phyloP scores from a whole-genome alignment of 441 rosid genomes.

The Brassica balearica region DNA sequence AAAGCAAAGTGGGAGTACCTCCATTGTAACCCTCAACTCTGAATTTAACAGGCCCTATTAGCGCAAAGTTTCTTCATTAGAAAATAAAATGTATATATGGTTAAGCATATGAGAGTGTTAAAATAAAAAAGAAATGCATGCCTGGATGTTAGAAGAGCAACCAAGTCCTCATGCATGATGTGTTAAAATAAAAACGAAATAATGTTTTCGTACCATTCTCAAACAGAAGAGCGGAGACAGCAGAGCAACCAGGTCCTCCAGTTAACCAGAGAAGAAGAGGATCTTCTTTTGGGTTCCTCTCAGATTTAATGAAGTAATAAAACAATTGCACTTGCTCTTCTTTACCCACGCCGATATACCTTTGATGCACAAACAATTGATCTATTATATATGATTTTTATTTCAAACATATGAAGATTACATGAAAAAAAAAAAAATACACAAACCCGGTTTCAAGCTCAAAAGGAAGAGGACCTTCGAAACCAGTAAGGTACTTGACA shows the following conservation, averaged over 20 bases:
- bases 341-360: slow-evolving; percentile 67
- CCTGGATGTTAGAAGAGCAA: not conserved
- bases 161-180: not conserved
- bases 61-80: not conserved
- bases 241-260: slow-evolving; percentile 80
- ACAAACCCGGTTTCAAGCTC: slow-evolving; percentile 61
- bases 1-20: slow-evolving; percentile 56
- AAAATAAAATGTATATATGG: not conserved
- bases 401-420: not conserved
- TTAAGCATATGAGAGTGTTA: not conserved
- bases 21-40: slow-evolving; percentile 55
- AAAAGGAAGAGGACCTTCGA: slow-evolving; percentile 67
- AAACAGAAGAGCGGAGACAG: slow-evolving; percentile 46
- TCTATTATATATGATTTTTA: not conserved
- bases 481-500: slow-evolving; percentile 67
- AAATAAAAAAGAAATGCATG: too few relatives aligned
- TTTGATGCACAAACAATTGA: slow-evolving; percentile 9
- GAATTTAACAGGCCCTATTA: slow-evolving; percentile 61
- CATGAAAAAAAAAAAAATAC: not conserved
- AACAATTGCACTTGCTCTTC: slow-evolving; percentile 58
- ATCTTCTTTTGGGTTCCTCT: slow-evolving; percentile 51
- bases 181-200: not conserved
- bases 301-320: slow-evolving; percentile 66
- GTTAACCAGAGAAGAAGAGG: slow-evolving; percentile 53
- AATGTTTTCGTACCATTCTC: slow-evolving; percentile 55